Base-by-base conservation (phyloP, 371 early-diverging fungal species). In the Mucor racemosus region DNA sequence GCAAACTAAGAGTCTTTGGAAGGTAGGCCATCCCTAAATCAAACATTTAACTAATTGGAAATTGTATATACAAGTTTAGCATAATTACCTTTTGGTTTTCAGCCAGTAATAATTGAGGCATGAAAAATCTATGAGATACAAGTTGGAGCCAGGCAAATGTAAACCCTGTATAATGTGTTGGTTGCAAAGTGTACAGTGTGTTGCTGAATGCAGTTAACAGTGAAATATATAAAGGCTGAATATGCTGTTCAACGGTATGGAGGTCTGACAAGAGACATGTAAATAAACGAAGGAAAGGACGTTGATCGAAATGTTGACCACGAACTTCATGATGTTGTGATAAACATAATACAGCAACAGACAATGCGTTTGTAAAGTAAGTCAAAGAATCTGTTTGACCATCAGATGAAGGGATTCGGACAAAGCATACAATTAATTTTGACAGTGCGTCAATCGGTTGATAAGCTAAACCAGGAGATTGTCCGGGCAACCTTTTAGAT, bases 81-180 rank as follows among this genome's bases (percentile, higher is more conserved):
- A n/a, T 33, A 19, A 7, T 63, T 74, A 81, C 81, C 76, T 84
- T 85, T 70, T 89, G 91, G 60, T 87, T 85, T 46, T 92, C 92
- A 7, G 90, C 82, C 38, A 89, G 62, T 55, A 95, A 77, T 41
- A 98, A 76, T 58, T 92, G 91, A 33, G 97, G 94, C 92, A 99
- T 91, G 68, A 97, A 95, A 62, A 89, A 85, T 0, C 97, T 86
- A 73, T 99, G 97, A 5, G 96, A 93, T 26, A 97, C 90, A 40
- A 99, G 80, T 68, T 92, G 90, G 31, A 98, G 81, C 99, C 99
- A 99, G n/a, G 94, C 92, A 79, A 97, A 97, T 11, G 93, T 87
- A 74, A 98, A 97, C 13, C 97, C 97, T 21, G 99, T 95, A 64
- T 96, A 87, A 66, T 91, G 86, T n/a, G 84, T 71, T 13, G 99